Percentiles rank a stretch among this genome's conserved stretches.
Evolutionary conservation across 2,329 filamentous ascomycete genomes (phyloP).

Genomic region (Exophiala alcalophila): DNA sequence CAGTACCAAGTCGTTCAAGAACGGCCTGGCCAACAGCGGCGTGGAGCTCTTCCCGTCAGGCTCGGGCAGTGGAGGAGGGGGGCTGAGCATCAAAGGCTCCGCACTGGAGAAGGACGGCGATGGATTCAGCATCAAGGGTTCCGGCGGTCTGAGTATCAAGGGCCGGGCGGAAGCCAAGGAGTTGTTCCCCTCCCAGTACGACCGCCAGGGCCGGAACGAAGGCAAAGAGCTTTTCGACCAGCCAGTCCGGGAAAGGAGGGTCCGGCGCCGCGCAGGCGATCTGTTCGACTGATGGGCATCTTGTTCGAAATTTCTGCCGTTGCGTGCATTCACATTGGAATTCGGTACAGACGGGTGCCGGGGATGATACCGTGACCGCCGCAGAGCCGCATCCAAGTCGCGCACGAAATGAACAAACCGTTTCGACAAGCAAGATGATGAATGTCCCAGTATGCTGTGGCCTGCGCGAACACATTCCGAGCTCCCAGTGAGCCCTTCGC

Average conservation of each 20-base stretch:
- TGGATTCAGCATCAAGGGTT: slow-evolving; percentile 35
- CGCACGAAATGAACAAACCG: no score
- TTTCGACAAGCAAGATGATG: no score
- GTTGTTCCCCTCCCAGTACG: slow-evolving; percentile 63
- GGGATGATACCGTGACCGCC: no score
- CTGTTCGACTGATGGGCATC: slow-evolving; percentile 64
- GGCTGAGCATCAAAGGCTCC: slow-evolving; percentile 61
- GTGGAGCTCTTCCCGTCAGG: slow-evolving; percentile 38
- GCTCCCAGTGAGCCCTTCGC: no score
- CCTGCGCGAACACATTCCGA: no score
- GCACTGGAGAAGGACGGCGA: slow-evolving; percentile 37
- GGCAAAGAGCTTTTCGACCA: slow-evolving; percentile 69
- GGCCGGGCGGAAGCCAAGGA: slow-evolving; percentile 65
- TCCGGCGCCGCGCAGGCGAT: slow-evolving; percentile 68
- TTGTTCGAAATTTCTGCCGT: no score
- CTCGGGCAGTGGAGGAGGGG: slow-evolving; percentile 34
- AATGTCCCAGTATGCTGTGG: no score
- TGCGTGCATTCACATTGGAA: no score
- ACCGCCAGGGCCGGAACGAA: slow-evolving; percentile 45
- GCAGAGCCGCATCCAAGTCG: no score
- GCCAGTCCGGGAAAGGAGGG: slow-evolving; percentile 46
- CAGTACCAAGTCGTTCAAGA: slow-evolving; percentile 27
- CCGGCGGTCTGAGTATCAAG: slow-evolving; percentile 62
- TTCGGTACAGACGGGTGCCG: no score
- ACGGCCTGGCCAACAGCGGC: slow-evolving; percentile 32